Conservation (phyloP, 129 eudicot genomes). For the Escallonia rubra region DNA sequence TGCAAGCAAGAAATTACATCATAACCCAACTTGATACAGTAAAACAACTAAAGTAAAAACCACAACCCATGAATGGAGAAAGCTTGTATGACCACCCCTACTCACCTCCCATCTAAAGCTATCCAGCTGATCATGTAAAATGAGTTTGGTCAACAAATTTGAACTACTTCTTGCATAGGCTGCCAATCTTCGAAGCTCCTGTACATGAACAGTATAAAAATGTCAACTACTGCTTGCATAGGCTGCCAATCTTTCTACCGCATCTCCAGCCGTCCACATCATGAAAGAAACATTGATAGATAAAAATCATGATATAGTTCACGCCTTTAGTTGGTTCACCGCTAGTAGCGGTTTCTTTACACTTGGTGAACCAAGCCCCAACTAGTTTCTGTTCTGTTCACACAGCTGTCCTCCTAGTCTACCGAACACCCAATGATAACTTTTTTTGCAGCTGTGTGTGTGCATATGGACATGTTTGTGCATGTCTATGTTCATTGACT, state of each 20-base stretch:
- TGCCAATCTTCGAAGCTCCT: conserved; percentile 81
- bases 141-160: conserved; percentile 60
- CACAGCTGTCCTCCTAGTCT: no score
- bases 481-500: no score
- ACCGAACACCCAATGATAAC: no score
- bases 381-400: no score
- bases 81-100: background rate
- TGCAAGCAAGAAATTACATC: conserved; percentile 26
- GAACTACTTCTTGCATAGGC: conserved; percentile 95
- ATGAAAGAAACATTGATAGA: no score
- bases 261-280: no score
- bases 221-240: background rate
- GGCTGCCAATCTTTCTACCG: background rate
- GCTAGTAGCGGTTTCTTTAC: no score
- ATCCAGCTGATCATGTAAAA: conserved; percentile 62
- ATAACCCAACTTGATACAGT: background rate
- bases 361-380: no score
- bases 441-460: no score
- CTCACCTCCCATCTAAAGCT: conserved; percentile 86
- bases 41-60: background rate
- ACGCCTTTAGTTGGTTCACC: no score
- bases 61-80: background rate
- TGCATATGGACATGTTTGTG: no score
- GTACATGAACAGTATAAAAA: conserved; percentile 9
- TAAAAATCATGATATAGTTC: no score